phyloP scores from a whole-genome alignment of 352 stramenopile genomes.

The Globisporangium okanoganense region DNA sequence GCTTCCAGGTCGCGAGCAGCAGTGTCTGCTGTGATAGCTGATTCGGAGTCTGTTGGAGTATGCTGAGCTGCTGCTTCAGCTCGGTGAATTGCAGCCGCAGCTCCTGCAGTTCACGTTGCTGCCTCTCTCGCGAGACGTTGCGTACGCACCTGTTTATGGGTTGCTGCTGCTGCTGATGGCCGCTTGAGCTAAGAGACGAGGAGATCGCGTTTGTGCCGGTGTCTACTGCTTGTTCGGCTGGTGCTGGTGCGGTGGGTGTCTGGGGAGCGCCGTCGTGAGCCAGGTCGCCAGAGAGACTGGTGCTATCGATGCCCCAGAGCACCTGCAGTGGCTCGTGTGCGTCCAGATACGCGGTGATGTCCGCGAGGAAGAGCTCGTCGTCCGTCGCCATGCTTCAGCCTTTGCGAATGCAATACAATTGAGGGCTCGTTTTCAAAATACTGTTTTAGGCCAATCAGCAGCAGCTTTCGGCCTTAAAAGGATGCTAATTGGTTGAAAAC shows the following conservation, averaged over 20 bases:
- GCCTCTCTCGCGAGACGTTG: slow-evolving; percentile 1
- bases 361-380: background rate
- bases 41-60: background rate
- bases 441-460: background rate
- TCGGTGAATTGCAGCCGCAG: background rate
- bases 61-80: slow-evolving; percentile 1
- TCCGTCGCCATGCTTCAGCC: background rate
- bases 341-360: slow-evolving; percentile 7
- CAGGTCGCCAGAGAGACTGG: background rate
- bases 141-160: background rate
- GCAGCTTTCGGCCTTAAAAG: too few relatives aligned
- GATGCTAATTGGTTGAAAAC: too few relatives aligned
- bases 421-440: too few relatives aligned
- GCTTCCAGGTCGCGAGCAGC: slow-evolving; percentile 1
- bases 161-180: background rate
- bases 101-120: background rate
- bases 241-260: background rate
- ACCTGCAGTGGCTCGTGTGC: background rate
- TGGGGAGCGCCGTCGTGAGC: too few relatives aligned
- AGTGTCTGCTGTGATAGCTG: background rate
- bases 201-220: background rate
- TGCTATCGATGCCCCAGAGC: background rate
- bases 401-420: too few relatives aligned
- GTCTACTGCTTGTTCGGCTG: background rate
- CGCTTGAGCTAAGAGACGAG: background rate